A percentile compares a stretch with the other conserved stretches of the same genome.
These are phyloP conservation scores for Hypholoma fasciculare DNA, from an alignment of 768 basidiomycete species.

Conservation along the genomic window DNA sequence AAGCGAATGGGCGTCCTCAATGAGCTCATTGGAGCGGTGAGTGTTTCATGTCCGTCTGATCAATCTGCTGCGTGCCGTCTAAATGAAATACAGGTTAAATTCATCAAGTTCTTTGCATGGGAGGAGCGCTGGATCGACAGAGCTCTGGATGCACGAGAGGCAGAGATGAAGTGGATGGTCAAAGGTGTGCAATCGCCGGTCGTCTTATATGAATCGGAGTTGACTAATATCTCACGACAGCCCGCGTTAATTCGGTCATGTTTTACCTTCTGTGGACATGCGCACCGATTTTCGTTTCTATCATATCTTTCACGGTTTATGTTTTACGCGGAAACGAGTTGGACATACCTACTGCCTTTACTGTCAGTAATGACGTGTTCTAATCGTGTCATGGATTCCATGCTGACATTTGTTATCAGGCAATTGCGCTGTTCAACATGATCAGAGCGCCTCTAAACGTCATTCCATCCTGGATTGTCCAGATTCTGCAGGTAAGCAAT, in stretches of 20 bases:
- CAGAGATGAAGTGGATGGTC: slow-evolving; percentile 78
- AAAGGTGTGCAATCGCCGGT: slow-evolving; percentile 45
- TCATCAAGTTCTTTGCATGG: slow-evolving; percentile 86
- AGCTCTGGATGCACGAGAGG: slow-evolving; percentile 60
- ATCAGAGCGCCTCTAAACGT: slow-evolving; percentile 76
- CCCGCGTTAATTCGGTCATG: slow-evolving; percentile 69
- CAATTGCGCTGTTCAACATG: slow-evolving; percentile 87
- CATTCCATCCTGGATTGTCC: slow-evolving; percentile 79
- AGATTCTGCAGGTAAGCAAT: slow-evolving; percentile 58
- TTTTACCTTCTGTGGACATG: slow-evolving; percentile 73
- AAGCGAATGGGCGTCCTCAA: slow-evolving; percentile 77
- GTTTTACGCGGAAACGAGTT: slow-evolving; percentile 73
- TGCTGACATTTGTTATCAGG: slow-evolving; percentile 28
- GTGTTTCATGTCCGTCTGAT: slow-evolving; percentile 13
- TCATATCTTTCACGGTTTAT: slow-evolving; percentile 76
- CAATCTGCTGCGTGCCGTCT: not conserved
- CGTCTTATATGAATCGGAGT: not conserved
- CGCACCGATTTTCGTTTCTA: slow-evolving; percentile 79
- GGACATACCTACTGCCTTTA: slow-evolving; percentile 43
- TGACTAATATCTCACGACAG: slow-evolving; percentile 28
- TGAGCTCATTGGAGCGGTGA: slow-evolving; percentile 70
- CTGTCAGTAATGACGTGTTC: slow-evolving; percentile 18
- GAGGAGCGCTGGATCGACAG: slow-evolving; percentile 75
- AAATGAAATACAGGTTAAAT: slow-evolving; percentile 48
- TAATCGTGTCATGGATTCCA: not conserved